Evolutionary conservation across 306 rosid genomes (phyloP).

Genomic region (Vigna reflexopilosa): DNA sequence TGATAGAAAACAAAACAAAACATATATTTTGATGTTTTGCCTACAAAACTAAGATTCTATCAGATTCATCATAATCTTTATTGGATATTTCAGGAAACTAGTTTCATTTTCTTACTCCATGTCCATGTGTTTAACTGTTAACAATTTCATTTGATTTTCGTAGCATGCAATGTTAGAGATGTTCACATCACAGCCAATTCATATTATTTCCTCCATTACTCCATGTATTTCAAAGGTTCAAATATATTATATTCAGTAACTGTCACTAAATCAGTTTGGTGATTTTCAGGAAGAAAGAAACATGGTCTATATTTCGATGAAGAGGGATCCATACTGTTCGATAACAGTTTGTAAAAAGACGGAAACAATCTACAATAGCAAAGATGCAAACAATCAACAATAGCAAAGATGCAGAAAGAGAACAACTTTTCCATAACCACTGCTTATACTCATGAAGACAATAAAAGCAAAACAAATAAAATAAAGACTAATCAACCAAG

Average conservation of each 20-base stretch:
- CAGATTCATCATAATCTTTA: neutral
- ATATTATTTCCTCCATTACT: conserved; percentile 12
- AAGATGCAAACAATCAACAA: neutral
- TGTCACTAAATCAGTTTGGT: neutral
- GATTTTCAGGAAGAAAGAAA: neutral
- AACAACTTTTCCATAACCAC: neutral
- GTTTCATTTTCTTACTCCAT: conserved; percentile 13
- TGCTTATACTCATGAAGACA: neutral
- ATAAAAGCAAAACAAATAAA: neutral
- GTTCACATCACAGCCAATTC: neutral
- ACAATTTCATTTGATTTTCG: conserved; percentile 17
- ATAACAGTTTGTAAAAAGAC: conserved; percentile 12
- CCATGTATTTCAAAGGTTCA: conserved; percentile 29
- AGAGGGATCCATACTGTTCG: conserved; percentile 8
- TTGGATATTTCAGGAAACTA: neutral
- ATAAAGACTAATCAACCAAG: neutral
- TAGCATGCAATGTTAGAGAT: neutral
- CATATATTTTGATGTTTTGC: neutral
- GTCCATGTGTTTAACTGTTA: conserved; percentile 16
- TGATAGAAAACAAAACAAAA: conserved; percentile 6
- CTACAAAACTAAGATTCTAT: no score
- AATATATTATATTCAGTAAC: conserved; percentile 5
- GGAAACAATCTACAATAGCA: neutral
- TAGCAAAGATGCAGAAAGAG: neutral
- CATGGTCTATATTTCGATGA: neutral